These are phyloP conservation scores for Mrakia blollopis DNA, from an alignment of 768 basidiomycete genomes.

Conservation along the genomic window DNA sequence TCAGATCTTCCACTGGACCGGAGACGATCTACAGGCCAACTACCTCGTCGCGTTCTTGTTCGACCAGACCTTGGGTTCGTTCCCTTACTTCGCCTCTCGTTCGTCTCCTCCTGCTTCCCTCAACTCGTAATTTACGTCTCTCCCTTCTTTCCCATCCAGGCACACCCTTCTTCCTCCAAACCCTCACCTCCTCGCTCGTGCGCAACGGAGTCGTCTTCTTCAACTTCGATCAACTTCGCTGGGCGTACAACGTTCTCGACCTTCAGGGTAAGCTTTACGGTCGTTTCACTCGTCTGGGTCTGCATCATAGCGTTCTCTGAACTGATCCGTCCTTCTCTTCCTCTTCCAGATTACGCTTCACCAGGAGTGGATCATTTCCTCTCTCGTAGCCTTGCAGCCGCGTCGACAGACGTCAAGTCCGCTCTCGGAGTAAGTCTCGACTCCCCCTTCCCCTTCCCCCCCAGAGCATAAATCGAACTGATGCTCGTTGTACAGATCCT, in stretches of 20 bases:
- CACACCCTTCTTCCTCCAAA: neutral
- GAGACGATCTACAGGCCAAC: neutral
- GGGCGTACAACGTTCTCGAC: slow-evolving; percentile 8
- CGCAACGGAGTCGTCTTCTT: neutral
- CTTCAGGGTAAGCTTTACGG: neutral
- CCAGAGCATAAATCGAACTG: no score
- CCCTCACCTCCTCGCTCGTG: slow-evolving; percentile 3
- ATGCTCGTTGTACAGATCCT: neutral
- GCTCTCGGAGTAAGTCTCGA: neutral
- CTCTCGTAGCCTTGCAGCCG: neutral
- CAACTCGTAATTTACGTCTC: neutral
- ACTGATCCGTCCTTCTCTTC: neutral
- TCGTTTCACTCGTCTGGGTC: neutral
- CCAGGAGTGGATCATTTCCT: slow-evolving; percentile 7
- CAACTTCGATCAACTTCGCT: neutral
- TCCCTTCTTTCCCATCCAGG: neutral
- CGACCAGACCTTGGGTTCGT: neutral
- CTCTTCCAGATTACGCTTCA: neutral
- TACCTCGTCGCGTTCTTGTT: neutral
- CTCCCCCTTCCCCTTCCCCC: no score
- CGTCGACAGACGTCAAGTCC: neutral
- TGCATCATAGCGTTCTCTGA: no score
- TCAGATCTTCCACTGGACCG: slow-evolving; percentile 2
- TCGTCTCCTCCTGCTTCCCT: neutral
- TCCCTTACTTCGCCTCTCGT: no score